Percentiles rank a stretch among this genome's conserved stretches.
Conservation (phyloP, 1,284 basidiomycete genomes). For the Sporisorium graminicola region DNA sequence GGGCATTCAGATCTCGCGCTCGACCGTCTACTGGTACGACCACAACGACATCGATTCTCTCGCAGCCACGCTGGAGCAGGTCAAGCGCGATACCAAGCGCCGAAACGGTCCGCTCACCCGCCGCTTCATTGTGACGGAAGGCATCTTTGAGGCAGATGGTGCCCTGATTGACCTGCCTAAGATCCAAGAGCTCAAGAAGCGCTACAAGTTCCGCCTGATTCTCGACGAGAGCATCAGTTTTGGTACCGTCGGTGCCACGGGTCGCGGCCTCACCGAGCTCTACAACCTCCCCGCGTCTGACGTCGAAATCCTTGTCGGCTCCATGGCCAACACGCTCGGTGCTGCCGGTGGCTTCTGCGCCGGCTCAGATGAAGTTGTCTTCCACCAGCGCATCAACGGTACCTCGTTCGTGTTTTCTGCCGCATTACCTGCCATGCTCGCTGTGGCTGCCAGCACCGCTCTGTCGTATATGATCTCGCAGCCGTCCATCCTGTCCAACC, state of each 20-base stretch:
- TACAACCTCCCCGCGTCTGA: slow-evolving; percentile 82
- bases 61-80: slow-evolving; percentile 84
- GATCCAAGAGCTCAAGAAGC: slow-evolving; percentile 91
- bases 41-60: slow-evolving; percentile 93
- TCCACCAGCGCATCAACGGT: slow-evolving; percentile 96
- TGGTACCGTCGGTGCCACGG: slow-evolving; percentile 90
- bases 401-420: slow-evolving; percentile 96
- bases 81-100: slow-evolving; percentile 89
- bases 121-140: slow-evolving; percentile 96
- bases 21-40: slow-evolving; percentile 91
- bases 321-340: slow-evolving; percentile 85
- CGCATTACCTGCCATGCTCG: slow-evolving; percentile 88
- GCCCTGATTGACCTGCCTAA: slow-evolving; percentile 89
- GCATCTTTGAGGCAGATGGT: slow-evolving; percentile 95
- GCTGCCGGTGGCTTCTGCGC: slow-evolving; percentile 95
- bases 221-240: slow-evolving; percentile 95
- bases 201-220: slow-evolving; percentile 95
- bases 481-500: slow-evolving; percentile 79
- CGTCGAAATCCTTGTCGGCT: slow-evolving; percentile 78
- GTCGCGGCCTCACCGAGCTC: slow-evolving; percentile 92
- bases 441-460: slow-evolving; percentile 86
- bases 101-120: slow-evolving; percentile 84
- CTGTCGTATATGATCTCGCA: slow-evolving; percentile 78
- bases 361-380: slow-evolving; percentile 83
- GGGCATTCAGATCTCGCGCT: slow-evolving; percentile 95